Conservation (phyloP, 495 filamentous ascomycete species). For the Neurospora sp. region DNA sequence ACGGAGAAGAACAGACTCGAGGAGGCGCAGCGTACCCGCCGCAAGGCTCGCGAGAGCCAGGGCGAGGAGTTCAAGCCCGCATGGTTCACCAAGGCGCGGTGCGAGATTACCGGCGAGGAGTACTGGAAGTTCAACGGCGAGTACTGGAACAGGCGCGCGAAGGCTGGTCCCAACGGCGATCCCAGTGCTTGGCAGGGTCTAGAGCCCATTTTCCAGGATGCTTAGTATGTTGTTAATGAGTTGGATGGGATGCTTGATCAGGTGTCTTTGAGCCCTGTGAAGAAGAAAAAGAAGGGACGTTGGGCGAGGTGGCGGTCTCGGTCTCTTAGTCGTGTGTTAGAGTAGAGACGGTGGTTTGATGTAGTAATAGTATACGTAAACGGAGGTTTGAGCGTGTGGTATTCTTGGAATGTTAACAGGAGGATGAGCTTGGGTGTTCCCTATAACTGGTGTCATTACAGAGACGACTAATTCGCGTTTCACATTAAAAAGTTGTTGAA, state of each 20-base stretch:
- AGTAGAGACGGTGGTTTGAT: neutral
- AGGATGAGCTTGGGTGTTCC: neutral
- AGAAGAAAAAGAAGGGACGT: neutral
- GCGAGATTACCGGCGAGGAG: constrained; percentile 74
- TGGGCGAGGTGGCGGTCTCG: neutral
- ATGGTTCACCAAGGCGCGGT: constrained; percentile 70
- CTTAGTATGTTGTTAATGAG: neutral
- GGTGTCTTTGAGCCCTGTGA: neutral
- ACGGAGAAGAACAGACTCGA: constrained; percentile 91
- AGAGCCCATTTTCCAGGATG: constrained; percentile 34
- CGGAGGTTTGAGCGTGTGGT: neutral
- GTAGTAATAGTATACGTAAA: neutral
- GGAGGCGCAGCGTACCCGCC: constrained; percentile 77
- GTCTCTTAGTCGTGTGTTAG: neutral
- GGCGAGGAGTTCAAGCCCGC: constrained; percentile 76
- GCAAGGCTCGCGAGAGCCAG: constrained; percentile 58
- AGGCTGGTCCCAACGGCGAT: constrained; percentile 39
- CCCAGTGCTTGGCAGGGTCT: constrained; percentile 35
- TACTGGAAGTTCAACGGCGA: constrained; percentile 82
- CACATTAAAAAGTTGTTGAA: neutral
- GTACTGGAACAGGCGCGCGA: constrained; percentile 69
- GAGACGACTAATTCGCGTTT: neutral
- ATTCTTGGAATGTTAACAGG: neutral
- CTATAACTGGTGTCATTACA: neutral
- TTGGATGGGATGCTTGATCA: neutral